Conservation (phyloP, 73 alveolate species). For the Blepharisma stoltei region DNA sequence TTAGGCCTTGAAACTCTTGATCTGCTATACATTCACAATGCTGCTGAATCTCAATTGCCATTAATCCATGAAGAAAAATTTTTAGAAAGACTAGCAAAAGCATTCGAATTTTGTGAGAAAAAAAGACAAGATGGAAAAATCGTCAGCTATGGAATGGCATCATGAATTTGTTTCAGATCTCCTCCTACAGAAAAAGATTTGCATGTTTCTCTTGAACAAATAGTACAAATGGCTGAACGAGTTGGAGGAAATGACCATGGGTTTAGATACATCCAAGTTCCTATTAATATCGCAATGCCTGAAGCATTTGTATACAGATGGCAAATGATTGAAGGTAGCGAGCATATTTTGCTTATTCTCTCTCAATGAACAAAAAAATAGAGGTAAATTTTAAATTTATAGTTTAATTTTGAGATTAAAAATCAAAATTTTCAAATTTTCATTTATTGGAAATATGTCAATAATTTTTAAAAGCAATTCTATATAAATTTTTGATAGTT, state of each 20-base stretch:
- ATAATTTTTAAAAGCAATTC: no score
- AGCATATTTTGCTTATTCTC: constrained; percentile 42
- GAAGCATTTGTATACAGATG: constrained; percentile 79
- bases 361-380: constrained; percentile 34
- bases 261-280: constrained; percentile 67
- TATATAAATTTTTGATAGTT: no score
- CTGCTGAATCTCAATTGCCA: constrained; percentile 79
- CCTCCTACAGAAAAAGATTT: constrained; percentile 73
- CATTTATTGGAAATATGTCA: no score
- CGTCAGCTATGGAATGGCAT: constrained; percentile 82
- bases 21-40: constrained; percentile 75
- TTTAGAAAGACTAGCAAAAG: constrained; percentile 60
- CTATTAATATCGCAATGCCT: constrained; percentile 78
- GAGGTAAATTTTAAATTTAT: constrained; percentile 47
- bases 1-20: constrained; percentile 73
- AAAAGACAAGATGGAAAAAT: constrained; percentile 55
- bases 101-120: constrained; percentile 74
- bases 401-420: no score
- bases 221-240: constrained; percentile 64
- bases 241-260: constrained; percentile 78
- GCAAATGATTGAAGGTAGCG: constrained; percentile 64
- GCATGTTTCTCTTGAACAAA: constrained; percentile 61
- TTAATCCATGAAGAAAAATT: constrained; percentile 56
- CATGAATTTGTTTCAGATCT: constrained; percentile 85
- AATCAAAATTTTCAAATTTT: no score